Conservation (phyloP, 2,329 filamentous ascomycete genomes). For the Ophiostoma sp. region DNA sequence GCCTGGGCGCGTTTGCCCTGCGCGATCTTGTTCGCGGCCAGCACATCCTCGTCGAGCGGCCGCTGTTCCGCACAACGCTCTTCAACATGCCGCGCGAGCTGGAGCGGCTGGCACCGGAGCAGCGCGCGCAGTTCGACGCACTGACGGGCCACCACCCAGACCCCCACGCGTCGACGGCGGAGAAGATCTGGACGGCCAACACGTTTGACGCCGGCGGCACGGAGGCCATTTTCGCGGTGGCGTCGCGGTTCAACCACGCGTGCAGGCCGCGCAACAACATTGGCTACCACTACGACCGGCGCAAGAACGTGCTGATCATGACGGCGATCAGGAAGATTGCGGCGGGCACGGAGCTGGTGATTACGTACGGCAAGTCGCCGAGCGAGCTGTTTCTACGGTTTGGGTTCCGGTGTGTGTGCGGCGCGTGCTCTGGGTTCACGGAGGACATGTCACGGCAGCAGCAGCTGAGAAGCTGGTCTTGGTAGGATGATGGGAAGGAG, state of each 20-base stretch:
- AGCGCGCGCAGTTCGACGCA: constrained; percentile 35
- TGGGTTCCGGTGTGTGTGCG: constrained; percentile 29
- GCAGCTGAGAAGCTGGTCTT: not conserved
- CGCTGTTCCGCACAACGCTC: constrained; percentile 37
- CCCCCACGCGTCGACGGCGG: constrained; percentile 17
- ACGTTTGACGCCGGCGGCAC: constrained; percentile 26
- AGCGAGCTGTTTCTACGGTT: constrained; percentile 26
- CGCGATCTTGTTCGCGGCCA: constrained; percentile 37
- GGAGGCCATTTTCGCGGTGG: constrained; percentile 34
- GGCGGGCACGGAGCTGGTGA: constrained; percentile 28
- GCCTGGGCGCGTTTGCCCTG: constrained; percentile 45
- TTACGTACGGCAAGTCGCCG: constrained; percentile 29
- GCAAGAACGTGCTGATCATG: constrained; percentile 39
- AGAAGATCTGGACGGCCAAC: constrained; percentile 33
- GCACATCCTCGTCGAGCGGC: constrained; percentile 42
- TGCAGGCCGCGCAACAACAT: constrained; percentile 44
- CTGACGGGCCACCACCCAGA: constrained; percentile 35
- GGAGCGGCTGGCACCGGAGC: constrained; percentile 32
- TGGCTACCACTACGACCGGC: constrained; percentile 40
- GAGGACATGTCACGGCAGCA: not conserved
- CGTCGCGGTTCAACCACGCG: constrained; percentile 55
- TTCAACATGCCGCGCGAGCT: constrained; percentile 36
- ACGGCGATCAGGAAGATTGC: constrained; percentile 29
- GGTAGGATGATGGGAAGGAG: no score
- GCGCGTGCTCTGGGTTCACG: constrained; percentile 25